Evolutionary conservation across 305 asterid genomes (phyloP).

Genomic region (Solanum aculeatissimum): DNA sequence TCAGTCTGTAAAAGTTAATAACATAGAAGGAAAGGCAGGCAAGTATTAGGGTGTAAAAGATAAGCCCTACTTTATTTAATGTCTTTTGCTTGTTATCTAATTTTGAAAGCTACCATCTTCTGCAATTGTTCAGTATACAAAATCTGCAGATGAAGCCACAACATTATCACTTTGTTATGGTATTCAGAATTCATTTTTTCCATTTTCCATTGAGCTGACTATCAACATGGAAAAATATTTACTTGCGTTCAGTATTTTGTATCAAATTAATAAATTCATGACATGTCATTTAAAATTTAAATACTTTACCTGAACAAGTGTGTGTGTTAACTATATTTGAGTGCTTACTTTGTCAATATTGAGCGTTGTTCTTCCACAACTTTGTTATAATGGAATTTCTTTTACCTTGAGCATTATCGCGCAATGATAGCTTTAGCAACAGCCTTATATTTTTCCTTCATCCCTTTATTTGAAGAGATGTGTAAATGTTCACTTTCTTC

Average conservation of each 20-base stretch:
- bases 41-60: no score
- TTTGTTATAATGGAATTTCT: background rate
- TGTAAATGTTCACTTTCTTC: background rate
- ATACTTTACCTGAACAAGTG: background rate
- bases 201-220: background rate
- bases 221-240: background rate
- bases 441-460: background rate
- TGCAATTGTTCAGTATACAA: background rate
- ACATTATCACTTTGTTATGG: background rate
- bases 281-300: background rate
- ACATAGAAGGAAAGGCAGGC: no score
- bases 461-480: background rate
- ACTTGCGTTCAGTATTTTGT: background rate
- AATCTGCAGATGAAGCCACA: background rate
- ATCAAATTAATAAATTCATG: background rate
- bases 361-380: background rate
- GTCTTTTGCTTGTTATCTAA: no score
- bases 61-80: no score
- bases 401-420: background rate
- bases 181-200: background rate
- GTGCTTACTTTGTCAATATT: background rate
- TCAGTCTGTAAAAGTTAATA: background rate
- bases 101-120: background rate
- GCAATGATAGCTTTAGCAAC: background rate
- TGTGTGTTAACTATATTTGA: background rate